Conservation (phyloP, 805 yeast species). For the Candida fluviatilis region DNA sequence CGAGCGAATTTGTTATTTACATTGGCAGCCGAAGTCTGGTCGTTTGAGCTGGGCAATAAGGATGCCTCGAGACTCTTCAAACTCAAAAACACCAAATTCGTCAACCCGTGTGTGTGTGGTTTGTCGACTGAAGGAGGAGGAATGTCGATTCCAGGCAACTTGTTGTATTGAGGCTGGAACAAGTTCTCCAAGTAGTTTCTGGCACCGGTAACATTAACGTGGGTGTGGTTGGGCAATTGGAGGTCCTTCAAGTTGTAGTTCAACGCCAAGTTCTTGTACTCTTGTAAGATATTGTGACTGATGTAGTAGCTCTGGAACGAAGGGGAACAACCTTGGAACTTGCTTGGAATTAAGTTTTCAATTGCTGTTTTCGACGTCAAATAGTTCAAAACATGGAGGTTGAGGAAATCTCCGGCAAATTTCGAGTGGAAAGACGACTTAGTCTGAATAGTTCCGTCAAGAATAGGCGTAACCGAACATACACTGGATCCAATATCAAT, state of each 20-base stretch:
- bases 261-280: constrained; percentile 32
- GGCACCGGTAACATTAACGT: constrained; percentile 8
- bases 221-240: constrained; percentile 8
- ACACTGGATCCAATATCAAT: constrained; percentile 75
- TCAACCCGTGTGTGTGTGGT: constrained; percentile 46
- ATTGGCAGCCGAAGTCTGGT: constrained; percentile 23
- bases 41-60: constrained; percentile 23
- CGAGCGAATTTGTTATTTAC: constrained; percentile 24
- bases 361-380: constrained; percentile 19
- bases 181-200: constrained; percentile 52
- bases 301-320: constrained; percentile 36
- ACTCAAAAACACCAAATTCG: constrained; percentile 32
- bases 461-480: constrained; percentile 69
- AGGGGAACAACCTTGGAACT: constrained; percentile 14
- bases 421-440: constrained; percentile 64
- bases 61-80: constrained; percentile 34
- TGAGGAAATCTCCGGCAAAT: constrained; percentile 83
- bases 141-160: constrained; percentile 30
- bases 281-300: constrained; percentile 29
- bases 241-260: constrained; percentile 21
- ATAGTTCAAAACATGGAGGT: constrained; percentile 54
- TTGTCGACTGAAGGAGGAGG: constrained; percentile 39
- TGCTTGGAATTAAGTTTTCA: constrained; percentile 16
- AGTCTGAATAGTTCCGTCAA: constrained; percentile 66
- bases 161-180: constrained; percentile 58